Base-by-base conservation (phyloP, 2,329 filamentous ascomycete species). In the Calonectria ilicicola region DNA sequence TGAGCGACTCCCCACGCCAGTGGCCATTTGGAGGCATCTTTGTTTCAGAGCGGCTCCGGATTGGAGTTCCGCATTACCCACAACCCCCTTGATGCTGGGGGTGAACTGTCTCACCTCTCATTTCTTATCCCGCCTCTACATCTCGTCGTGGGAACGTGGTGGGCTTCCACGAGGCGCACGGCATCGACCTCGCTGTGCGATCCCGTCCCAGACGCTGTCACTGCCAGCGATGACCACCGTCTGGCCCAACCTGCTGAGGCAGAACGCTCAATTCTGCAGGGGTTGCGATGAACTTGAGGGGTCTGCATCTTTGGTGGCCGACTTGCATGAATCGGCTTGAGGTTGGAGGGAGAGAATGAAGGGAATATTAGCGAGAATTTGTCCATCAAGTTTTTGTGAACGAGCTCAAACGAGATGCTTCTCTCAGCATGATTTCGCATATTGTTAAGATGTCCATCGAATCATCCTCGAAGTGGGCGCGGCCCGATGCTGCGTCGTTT, bases 251-350 rank as follows among this genome's bases (percentile, higher is more conserved):
- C 60, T 70, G 42, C 56, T 23, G 67, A 60, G 46, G 51, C 23
- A 46, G 58, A 46, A 51, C 65, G 72, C 40, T 67, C 65, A 49
- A 63, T 73, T 47, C 51, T 58, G 69, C 75, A 79, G 75, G 77
- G 74, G 72, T 58, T 72, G 53, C n/a, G 68, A 73, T 67, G 77
- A 79, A 79, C 77, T 70, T 79, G 77, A 79, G 77, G 77, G 77
- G 77, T 68, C 69, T 72, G 67, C 46, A 40, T 47, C 40, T 19
- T 27, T 53, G n/a, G 23, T 40, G 53, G 62, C 53, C 56, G 56
- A 44, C 23, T 46, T 69, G 47, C 42, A n/a, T 56, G 21, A 32
- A 58, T 56, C n/a, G 29, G 14, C 27, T 51, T 26, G 32, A 3
- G 3, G 38, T 47, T 23, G 27, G 46, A 66, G 38, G 46, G 62